Conservation (phyloP, 2,329 filamentous ascomycete genomes). For the Cladosporium sp. region DNA sequence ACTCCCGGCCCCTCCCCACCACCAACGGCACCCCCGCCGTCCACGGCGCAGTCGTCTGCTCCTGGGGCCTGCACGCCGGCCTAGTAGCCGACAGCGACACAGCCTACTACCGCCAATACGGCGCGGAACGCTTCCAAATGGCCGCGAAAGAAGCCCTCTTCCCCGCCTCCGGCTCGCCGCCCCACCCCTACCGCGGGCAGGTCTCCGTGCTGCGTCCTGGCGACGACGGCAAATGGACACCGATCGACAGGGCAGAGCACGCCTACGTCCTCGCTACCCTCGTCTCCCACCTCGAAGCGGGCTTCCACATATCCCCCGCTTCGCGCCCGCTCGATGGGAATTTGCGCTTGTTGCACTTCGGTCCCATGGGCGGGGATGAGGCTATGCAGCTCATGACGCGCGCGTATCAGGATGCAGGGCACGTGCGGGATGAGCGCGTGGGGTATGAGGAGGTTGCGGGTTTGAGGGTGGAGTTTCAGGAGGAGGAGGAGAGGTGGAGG, state of each 20-base stretch:
- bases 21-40: conserved; percentile 33
- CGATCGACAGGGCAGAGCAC: conserved; percentile 49
- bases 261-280: conserved; percentile 73
- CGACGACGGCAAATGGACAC: conserved; percentile 27
- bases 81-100: conserved; percentile 92
- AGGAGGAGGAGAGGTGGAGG: conserved; percentile 71
- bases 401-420: conserved; percentile 55
- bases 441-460: conserved; percentile 68
- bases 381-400: conserved; percentile 73
- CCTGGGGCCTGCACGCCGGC: conserved; percentile 84
- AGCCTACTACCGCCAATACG: conserved; percentile 70
- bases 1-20: conserved; percentile 35
- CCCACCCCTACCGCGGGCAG: conserved; percentile 55
- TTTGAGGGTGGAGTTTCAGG: conserved; percentile 61
- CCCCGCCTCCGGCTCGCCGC: conserved; percentile 47
- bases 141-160: conserved; percentile 73
- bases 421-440: conserved; percentile 54
- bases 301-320: conserved; percentile 75
- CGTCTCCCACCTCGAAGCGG: conserved; percentile 76
- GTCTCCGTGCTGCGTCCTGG: conserved; percentile 41
- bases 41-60: conserved; percentile 78
- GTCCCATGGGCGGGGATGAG: conserved; percentile 57
- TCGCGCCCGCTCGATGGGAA: conserved; percentile 67
- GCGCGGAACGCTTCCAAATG: conserved; percentile 76
- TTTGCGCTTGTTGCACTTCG: conserved; percentile 72